These are phyloP conservation scores for Reticulascus tulasneorum DNA, from an alignment of 2,329 filamentous ascomycete species.

Conservation along the genomic window DNA sequence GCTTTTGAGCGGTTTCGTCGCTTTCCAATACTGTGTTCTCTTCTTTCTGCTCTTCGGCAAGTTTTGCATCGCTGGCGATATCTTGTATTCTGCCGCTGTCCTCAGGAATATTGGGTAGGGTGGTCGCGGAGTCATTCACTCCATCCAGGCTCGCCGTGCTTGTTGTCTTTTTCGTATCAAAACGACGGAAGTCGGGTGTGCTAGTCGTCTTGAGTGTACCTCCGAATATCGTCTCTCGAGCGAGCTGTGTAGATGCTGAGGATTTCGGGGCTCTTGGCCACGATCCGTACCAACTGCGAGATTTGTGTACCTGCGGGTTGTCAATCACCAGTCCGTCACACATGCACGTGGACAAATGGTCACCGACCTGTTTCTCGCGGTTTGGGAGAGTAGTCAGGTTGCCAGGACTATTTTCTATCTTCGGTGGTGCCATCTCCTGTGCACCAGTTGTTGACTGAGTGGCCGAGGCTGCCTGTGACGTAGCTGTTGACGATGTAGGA, in stretches of 20 bases:
- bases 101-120: constrained; percentile 26
- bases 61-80: not conserved
- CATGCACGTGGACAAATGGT: no score
- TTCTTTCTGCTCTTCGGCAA: not conserved
- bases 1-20: constrained; percentile 11
- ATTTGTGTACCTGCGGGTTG: constrained; percentile 47
- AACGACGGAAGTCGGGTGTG: constrained; percentile 46
- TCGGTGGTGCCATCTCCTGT: not conserved
- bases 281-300: constrained; percentile 60
- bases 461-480: constrained; percentile 12
- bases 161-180: constrained; percentile 37
- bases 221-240: constrained; percentile 57
- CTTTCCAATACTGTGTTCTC: not conserved
- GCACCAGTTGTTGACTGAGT: not conserved
- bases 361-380: constrained; percentile 15
- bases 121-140: constrained; percentile 23
- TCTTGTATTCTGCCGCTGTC: constrained; percentile 5
- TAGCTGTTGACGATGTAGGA: constrained; percentile 12
- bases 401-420: not conserved
- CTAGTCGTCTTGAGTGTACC: constrained; percentile 46
- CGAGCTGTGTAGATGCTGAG: constrained; percentile 55
- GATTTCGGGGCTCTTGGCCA: constrained; percentile 56
- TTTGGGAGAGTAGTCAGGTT: not conserved
- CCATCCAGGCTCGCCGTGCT: constrained; percentile 27
- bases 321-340: no score